Conservation (phyloP, 345 rosid species). For the Citrus unshiu region DNA sequence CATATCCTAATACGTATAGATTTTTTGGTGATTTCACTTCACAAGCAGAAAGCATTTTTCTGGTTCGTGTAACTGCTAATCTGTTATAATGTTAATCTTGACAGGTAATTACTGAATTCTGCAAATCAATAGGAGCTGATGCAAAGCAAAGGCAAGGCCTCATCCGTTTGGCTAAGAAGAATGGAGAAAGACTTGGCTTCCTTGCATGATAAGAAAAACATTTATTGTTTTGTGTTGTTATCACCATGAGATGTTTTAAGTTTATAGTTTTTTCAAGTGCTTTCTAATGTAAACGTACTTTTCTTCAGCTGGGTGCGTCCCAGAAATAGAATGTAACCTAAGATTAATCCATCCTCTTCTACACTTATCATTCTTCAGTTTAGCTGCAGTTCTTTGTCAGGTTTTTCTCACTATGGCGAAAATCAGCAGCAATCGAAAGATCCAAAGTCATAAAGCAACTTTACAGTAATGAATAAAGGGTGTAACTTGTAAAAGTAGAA, state of each 20-base stretch:
- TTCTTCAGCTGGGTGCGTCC: constrained; percentile 12
- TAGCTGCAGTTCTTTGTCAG: neutral
- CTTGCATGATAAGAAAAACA: constrained; percentile 48
- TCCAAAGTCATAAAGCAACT: neutral
- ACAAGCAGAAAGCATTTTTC: neutral
- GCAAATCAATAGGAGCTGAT: constrained; percentile 97
- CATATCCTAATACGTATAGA: no score
- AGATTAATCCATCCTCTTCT: neutral
- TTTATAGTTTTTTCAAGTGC: constrained; percentile 5
- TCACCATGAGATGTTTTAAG: neutral
- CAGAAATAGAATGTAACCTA: constrained; percentile 17
- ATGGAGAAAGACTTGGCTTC: constrained; percentile 93
- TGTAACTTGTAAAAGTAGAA: neutral
- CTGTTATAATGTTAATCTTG: neutral
- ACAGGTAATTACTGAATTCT: constrained; percentile 92
- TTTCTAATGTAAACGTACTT: constrained; percentile 8
- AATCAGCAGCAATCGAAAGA: neutral
- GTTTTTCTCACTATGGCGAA: neutral
- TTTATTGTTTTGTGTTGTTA: neutral
- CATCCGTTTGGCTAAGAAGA: constrained; percentile 94
- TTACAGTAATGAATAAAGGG: neutral
- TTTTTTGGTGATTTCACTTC: no score
- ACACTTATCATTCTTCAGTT: constrained; percentile 7
- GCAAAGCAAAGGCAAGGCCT: constrained; percentile 94
- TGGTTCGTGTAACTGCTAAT: neutral